phyloP scores from a whole-genome alignment of 495 filamentous ascomycete species.

The Daldinia grandis region DNA sequence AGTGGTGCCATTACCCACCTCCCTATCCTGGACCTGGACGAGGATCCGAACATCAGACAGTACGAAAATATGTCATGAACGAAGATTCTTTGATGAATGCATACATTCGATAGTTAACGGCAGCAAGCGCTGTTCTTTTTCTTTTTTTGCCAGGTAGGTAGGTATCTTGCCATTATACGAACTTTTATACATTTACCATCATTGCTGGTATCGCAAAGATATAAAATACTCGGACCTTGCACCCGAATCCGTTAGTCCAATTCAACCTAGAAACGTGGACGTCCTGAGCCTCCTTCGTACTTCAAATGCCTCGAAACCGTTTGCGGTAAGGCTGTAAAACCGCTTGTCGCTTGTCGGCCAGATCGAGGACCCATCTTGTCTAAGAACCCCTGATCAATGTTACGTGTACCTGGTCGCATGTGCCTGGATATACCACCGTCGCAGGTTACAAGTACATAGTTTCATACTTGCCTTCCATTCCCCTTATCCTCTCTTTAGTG shows the following conservation, averaged over 20 bases:
- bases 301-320: conserved; percentile 28
- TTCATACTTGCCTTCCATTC: not conserved
- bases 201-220: not conserved
- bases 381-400: conserved; percentile 29
- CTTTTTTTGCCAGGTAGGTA: not conserved
- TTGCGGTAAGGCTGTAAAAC: conserved; percentile 40
- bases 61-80: not conserved
- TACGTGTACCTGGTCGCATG: conserved; percentile 24
- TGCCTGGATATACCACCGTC: conserved; percentile 9
- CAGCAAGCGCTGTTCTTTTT: conserved; percentile 9
- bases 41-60: conserved; percentile 41
- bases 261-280: conserved; percentile 1
- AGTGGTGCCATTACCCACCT: conserved; percentile 55
- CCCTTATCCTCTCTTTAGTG: conserved; percentile 11
- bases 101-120: not conserved
- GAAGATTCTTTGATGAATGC: not conserved
- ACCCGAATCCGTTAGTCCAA: not conserved
- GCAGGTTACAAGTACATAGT: conserved; percentile 26
- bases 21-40: conserved; percentile 29
- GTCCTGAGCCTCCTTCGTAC: conserved; percentile 11
- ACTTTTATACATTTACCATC: not conserved
- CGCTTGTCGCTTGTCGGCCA: conserved; percentile 17
- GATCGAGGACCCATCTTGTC: conserved; percentile 30
- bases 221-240: not conserved
- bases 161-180: not conserved